Conservation (phyloP, 805 yeast species). For the Candida orba region DNA sequence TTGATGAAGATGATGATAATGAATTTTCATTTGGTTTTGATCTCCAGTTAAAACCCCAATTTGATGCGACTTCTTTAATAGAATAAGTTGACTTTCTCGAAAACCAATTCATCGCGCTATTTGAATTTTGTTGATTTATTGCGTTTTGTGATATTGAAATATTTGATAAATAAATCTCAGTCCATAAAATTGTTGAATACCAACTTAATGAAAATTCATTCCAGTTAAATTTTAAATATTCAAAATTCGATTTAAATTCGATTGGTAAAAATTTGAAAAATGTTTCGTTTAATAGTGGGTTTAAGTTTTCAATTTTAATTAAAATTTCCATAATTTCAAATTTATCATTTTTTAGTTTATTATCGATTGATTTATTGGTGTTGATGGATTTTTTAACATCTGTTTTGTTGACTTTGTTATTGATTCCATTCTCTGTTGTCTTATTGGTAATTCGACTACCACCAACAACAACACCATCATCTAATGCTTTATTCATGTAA, state of each 20-base stretch:
- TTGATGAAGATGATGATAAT: slow-evolving; percentile 2
- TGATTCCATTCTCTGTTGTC: too few species aligned
- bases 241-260: slow-evolving; percentile 28
- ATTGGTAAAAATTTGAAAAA: slow-evolving; percentile 29
- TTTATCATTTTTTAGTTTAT: slow-evolving; percentile 24
- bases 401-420: too few species aligned
- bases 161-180: slow-evolving; percentile 36
- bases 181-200: slow-evolving; percentile 66
- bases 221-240: slow-evolving; percentile 55
- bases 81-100: slow-evolving; percentile 19
- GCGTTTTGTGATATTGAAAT: slow-evolving; percentile 6
- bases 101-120: slow-evolving; percentile 16
- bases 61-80: slow-evolving; percentile 28
- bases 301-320: slow-evolving; percentile 30
- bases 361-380: too few species aligned
- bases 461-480: too few species aligned
- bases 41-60: slow-evolving; percentile 30
- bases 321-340: slow-evolving; percentile 28
- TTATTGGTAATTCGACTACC: too few species aligned
- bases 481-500: too few species aligned
- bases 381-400: too few species aligned
- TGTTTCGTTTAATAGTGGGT: slow-evolving; percentile 2
- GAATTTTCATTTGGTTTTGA: neutral
- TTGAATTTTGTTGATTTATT: slow-evolving; percentile 1
- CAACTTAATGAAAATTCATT: slow-evolving; percentile 59